These are phyloP conservation scores for Truncatella angustata DNA, from an alignment of 2,329 filamentous ascomycete genomes.

Conservation along the genomic window DNA sequence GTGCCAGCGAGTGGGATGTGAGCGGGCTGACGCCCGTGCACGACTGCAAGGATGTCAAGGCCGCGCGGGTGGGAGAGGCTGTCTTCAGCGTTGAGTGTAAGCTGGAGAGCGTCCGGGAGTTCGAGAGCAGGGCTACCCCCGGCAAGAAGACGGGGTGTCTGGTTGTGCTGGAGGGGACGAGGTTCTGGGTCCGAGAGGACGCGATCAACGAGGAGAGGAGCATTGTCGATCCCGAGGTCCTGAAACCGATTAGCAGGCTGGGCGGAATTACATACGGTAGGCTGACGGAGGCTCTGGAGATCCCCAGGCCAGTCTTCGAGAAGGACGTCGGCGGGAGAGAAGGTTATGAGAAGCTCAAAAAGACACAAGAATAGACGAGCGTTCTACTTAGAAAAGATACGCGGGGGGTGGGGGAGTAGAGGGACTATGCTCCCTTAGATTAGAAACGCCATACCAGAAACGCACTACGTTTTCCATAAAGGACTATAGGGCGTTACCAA, in stretches of 20 bases:
- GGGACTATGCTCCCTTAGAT: too few species aligned
- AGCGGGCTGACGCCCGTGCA: constrained; percentile 71
- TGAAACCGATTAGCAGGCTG: constrained; percentile 73
- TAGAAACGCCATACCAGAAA: too few species aligned
- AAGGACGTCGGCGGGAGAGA: constrained; percentile 50
- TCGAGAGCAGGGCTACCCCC: constrained; percentile 67
- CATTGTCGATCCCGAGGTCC: constrained; percentile 70
- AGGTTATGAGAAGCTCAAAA: constrained; percentile 55
- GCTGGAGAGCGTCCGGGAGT: constrained; percentile 72
- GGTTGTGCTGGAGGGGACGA: constrained; percentile 76
- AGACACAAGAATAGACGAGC: too few species aligned
- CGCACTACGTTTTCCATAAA: too few species aligned
- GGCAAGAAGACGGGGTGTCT: constrained; percentile 75
- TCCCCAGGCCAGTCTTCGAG: constrained; percentile 61
- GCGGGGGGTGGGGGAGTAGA: too few species aligned
- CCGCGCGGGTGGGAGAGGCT: constrained; percentile 67
- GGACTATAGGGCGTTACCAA: too few species aligned
- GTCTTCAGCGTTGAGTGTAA: constrained; percentile 81
- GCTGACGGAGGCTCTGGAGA: constrained; percentile 66
- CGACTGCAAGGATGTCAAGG: constrained; percentile 62
- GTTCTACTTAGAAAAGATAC: too few species aligned
- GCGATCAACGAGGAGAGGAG: constrained; percentile 77
- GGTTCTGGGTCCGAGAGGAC: constrained; percentile 89
- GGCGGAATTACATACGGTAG: constrained; percentile 86
- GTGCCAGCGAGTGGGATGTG: constrained; percentile 75